Evolutionary conservation across 352 stramenopile species (phyloP), one percentile per base, ranked within the genome.

Genomic region (Phytopythium montanum): DNA sequence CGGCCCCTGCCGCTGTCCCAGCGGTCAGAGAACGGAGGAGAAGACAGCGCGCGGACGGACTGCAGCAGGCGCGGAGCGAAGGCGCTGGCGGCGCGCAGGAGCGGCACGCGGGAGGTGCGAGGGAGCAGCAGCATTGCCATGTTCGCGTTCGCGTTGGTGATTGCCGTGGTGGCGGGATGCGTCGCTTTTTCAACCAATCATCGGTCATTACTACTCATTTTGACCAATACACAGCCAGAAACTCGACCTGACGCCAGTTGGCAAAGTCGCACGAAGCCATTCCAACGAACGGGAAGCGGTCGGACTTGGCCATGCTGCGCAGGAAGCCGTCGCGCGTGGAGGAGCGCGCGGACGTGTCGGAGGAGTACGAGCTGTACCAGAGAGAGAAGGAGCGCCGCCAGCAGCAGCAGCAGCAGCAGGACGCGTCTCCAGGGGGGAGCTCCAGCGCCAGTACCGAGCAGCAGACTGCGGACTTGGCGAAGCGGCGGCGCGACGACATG

Each of bases 281-380:
- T 9, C 51, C 31, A 34, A 34, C 31, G 5, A 10, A 21, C 49
- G 36, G 39, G 39, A 45, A 45, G 39, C 33, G 21, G n/a, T 42
- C 9, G 44, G 13, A 38, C 14, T 26, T n/a, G 25, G 48, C 18
- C 14, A 86, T 86, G 76, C 73, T 86, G 62, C 73, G 76, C n/a
- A 58, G 76, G 13, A 79, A 77, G 53, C 75, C 81, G 29, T 87
- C 81, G 46, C 78, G 79, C 21, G 76, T 91, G 51, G 79, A 91
- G 53, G 76, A 88, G 54, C 76, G 74, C 51, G 74, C 80, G 9
- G 78, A 90, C 58, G 78, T 90, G 19, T 72, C 79, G 54, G 82
- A 81, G 13, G 82, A 92, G 70, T 92, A 88, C 72, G 76, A 87
- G 62, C 45, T 57, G 13, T 92, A 92, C 59, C 41, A 87, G 34